Percentiles rank a stretch among this genome's conserved stretches.
Evolutionary conservation across 164 flowering plant species (phyloP).

Genomic region (Magnolia officinalis): DNA sequence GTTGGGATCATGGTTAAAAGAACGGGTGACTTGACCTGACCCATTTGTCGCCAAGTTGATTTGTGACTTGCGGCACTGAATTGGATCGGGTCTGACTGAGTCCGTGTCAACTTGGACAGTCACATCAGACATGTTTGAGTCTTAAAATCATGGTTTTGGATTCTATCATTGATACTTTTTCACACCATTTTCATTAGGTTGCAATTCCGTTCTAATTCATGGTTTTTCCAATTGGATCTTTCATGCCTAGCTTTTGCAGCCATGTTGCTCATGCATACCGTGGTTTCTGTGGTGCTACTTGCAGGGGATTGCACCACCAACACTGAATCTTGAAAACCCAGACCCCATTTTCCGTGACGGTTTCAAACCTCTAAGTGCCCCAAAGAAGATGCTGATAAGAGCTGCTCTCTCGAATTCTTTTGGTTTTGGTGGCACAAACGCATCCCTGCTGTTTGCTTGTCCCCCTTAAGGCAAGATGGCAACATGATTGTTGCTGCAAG

Average conservation of each 20-base stretch:
- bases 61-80: too few species aligned
- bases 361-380: slow-evolving; percentile 68
- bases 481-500: too few species aligned
- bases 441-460: slow-evolving; percentile 69
- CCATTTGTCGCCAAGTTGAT: too few species aligned
- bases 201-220: too few species aligned
- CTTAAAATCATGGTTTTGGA: too few species aligned
- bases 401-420: slow-evolving; percentile 91
- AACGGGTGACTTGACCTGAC: too few species aligned
- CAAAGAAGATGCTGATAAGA: slow-evolving; percentile 64
- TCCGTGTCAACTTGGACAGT: too few species aligned
- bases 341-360: slow-evolving; percentile 63
- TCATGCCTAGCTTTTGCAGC: background rate
- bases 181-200: too few species aligned
- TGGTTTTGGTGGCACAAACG: slow-evolving; percentile 98
- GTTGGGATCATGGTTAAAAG: too few species aligned
- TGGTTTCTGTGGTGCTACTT: slow-evolving; percentile 9
- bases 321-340: slow-evolving; percentile 69
- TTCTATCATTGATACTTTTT: too few species aligned
- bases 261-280: background rate
- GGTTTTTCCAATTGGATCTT: background rate
- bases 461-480: background rate
- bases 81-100: too few species aligned
- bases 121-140: too few species aligned
- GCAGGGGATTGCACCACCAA: slow-evolving; percentile 86